Evolutionary conservation across 106 monocot species (phyloP).

Genomic region (Hemerocallis citrina): DNA sequence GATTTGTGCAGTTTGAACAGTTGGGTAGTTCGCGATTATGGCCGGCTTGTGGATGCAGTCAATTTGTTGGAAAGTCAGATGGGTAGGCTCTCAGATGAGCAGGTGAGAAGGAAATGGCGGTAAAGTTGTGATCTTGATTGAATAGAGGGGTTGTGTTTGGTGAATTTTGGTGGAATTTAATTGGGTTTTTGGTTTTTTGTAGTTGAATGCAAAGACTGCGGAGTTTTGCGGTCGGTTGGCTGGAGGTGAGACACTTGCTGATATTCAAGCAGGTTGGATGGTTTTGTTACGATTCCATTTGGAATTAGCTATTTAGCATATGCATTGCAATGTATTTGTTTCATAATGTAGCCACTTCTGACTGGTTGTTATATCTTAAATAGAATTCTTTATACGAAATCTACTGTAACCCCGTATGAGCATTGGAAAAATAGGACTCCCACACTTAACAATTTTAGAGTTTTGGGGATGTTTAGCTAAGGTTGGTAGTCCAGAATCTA

Average conservation of each 20-base stretch:
- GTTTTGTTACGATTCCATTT: too few relatives aligned
- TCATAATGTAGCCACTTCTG: too few relatives aligned
- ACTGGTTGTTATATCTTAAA: too few relatives aligned
- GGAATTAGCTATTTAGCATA: too few relatives aligned
- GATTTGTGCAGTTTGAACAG: constrained; percentile 75
- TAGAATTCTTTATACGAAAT: too few relatives aligned
- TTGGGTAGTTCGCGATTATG: constrained; percentile 91
- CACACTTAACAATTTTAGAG: too few relatives aligned
- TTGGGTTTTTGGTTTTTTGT: constrained; percentile 5
- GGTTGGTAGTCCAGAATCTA: too few relatives aligned
- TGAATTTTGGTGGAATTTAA: background rate
- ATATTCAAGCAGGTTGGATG: constrained; percentile 78
- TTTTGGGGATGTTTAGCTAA: too few relatives aligned
- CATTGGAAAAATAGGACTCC: too few relatives aligned
- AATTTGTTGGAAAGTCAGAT: constrained; percentile 53
- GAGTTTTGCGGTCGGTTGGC: constrained; percentile 64
- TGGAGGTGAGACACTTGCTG: constrained; percentile 75
- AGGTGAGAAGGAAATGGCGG: constrained; percentile 23
- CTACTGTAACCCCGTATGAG: too few relatives aligned
- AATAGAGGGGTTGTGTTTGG: background rate
- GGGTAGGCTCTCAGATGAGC: constrained; percentile 59
- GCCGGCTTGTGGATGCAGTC: constrained; percentile 70
- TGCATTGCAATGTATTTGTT: too few relatives aligned
- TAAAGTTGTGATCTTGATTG: background rate
- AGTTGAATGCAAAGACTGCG: constrained; percentile 64